Evolutionary conservation across 2,329 filamentous ascomycete species (phyloP).

Genomic region (Colletotrichum trifolii): DNA sequence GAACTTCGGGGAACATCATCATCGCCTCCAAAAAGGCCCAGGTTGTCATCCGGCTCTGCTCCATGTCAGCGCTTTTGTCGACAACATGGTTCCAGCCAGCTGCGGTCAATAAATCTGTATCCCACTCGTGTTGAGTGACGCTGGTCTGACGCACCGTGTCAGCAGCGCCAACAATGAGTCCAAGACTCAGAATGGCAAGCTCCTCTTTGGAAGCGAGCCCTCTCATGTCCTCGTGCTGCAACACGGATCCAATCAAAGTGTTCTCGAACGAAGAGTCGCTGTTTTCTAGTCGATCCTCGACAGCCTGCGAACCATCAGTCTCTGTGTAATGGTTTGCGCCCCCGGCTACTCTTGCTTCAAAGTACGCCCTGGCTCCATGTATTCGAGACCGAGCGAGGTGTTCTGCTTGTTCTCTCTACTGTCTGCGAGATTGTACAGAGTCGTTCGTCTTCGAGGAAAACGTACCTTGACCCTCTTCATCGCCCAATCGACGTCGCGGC

Average conservation of each 20-base stretch:
- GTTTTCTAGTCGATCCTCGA: neutral
- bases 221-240: neutral
- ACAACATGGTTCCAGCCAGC: too few relatives aligned
- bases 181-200: constrained; percentile 7
- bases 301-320: neutral
- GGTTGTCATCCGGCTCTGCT: constrained; percentile 7
- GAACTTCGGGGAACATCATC: constrained; percentile 11
- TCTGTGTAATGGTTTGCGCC: too few relatives aligned
- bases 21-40: constrained; percentile 18
- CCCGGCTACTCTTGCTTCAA: too few relatives aligned
- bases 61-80: neutral
- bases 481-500: neutral
- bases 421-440: neutral
- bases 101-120: too few relatives aligned
- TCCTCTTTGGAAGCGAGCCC: constrained; percentile 7
- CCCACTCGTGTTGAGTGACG: neutral
- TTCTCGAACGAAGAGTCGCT: neutral
- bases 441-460: neutral
- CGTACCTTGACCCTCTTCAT: constrained; percentile 9
- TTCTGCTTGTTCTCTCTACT: too few relatives aligned
- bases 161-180: constrained; percentile 10
- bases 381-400: too few relatives aligned
- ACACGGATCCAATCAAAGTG: neutral
- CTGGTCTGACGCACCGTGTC: constrained; percentile 1
- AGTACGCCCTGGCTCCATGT: too few relatives aligned